Conservation (phyloP, 2,329 filamentous ascomycete genomes). For the Colletotrichum tamarilloi region DNA sequence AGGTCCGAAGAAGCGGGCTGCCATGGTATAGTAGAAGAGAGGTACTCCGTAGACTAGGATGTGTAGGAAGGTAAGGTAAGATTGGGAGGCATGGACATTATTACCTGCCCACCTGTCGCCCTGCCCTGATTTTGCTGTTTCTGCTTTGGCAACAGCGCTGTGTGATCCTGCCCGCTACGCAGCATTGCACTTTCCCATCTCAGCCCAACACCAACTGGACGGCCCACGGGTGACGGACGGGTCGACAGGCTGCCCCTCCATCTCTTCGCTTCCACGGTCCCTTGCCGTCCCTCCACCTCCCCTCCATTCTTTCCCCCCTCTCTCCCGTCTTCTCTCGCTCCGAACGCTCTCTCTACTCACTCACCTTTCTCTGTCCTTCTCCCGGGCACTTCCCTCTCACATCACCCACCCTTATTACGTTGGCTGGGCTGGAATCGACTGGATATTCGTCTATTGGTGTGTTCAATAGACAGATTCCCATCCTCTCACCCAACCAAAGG, state of each 20-base stretch:
- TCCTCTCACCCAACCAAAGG: slow-evolving; percentile 13
- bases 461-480: slow-evolving; percentile 2
- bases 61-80: neutral
- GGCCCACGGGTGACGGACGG: neutral
- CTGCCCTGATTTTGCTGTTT: neutral
- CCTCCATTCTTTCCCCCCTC: neutral
- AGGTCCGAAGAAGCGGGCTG: too few species aligned
- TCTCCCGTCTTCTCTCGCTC: neutral
- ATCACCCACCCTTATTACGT: neutral
- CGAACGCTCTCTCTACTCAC: slow-evolving; percentile 11
- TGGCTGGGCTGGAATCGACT: neutral
- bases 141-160: neutral
- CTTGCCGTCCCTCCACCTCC: neutral
- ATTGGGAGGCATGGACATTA: neutral
- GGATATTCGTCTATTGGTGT: neutral
- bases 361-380: slow-evolving; percentile 25
- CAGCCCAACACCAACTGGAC: slow-evolving; percentile 19
- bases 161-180: neutral
- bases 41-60: neutral
- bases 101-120: neutral
- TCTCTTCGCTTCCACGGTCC: slow-evolving; percentile 16
- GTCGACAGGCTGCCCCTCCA: slow-evolving; percentile 21
- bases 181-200: slow-evolving; percentile 10
- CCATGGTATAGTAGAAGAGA: neutral
- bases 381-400: slow-evolving; percentile 16